phyloP scores from a whole-genome alignment of 768 basidiomycete species.

The Melanogaster broomeanus region DNA sequence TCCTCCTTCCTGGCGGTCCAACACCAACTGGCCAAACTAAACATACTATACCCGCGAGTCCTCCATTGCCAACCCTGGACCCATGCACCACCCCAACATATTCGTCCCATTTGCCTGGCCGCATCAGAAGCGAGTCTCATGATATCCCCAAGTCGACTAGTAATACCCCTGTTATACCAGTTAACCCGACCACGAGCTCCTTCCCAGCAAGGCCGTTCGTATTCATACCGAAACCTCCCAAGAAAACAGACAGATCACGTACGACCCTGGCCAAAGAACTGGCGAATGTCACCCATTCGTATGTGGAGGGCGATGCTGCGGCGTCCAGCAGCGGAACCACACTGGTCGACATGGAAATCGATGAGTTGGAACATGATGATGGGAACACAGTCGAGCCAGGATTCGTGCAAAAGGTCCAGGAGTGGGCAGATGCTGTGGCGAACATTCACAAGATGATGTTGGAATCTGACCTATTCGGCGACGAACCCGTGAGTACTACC shows the following conservation, averaged over 20 bases:
- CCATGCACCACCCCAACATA: not conserved
- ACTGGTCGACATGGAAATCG: not conserved
- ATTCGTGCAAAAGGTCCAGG: slow-evolving; percentile 6
- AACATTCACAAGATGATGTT: not conserved
- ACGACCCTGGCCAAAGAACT: not conserved
- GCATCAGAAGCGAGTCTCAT: not conserved
- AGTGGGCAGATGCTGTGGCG: slow-evolving; percentile 14
- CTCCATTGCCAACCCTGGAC: not conserved
- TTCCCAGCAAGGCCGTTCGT: not conserved
- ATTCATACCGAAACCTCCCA: not conserved
- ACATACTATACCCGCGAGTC: not conserved
- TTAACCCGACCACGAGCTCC: not conserved
- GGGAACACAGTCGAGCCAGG: not conserved
- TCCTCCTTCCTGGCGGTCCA: too few species aligned
- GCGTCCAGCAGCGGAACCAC: not conserved
- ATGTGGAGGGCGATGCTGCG: not conserved
- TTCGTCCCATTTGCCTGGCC: not conserved
- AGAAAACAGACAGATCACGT: not conserved
- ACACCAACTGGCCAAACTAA: not conserved
- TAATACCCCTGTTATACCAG: not conserved
- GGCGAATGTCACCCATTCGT: not conserved
- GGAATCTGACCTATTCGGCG: slow-evolving; percentile 16
- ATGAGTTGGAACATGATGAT: not conserved
- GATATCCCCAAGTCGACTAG: not conserved
- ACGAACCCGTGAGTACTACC: slow-evolving; percentile 12